Conservation (phyloP, 2,329 filamentous ascomycete species). For the Apiospora phragmitis region DNA sequence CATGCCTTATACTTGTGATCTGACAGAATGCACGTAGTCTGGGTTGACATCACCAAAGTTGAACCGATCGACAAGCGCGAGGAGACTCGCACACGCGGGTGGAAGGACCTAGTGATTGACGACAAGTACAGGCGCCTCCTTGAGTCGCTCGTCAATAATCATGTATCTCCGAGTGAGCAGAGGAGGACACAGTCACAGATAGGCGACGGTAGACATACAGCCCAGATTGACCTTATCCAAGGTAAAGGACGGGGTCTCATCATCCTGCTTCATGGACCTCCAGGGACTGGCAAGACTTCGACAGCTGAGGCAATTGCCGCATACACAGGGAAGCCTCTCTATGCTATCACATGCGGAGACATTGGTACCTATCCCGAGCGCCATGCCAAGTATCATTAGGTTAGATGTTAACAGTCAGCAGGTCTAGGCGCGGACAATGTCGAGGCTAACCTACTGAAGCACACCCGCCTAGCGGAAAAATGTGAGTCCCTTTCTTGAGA, state of each 20-base stretch:
- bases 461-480: constrained; percentile 41
- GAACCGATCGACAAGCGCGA: constrained; percentile 9
- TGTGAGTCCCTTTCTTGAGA: constrained; percentile 37
- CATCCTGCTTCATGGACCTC: constrained; percentile 44
- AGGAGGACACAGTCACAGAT: neutral
- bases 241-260: constrained; percentile 38
- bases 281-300: constrained; percentile 42
- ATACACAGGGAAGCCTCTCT: constrained; percentile 32
- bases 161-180: constrained; percentile 9
- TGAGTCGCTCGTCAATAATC: constrained; percentile 17
- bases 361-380: constrained; percentile 13
- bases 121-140: constrained; percentile 10
- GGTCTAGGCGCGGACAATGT: constrained; percentile 26
- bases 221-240: constrained; percentile 15
- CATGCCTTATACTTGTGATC: neutral
- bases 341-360: constrained; percentile 32
- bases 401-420: neutral
- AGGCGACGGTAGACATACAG: neutral
- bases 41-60: neutral
- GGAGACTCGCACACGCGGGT: neutral
- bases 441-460: constrained; percentile 20
- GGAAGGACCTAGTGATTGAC: constrained; percentile 8
- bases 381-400: neutral
- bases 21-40: neutral
- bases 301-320: constrained; percentile 40